A percentile compares a stretch with the other conserved stretches of the same genome.
Conservation (phyloP, 2,329 filamentous ascomycete genomes). For the Diplodia corticola region DNA sequence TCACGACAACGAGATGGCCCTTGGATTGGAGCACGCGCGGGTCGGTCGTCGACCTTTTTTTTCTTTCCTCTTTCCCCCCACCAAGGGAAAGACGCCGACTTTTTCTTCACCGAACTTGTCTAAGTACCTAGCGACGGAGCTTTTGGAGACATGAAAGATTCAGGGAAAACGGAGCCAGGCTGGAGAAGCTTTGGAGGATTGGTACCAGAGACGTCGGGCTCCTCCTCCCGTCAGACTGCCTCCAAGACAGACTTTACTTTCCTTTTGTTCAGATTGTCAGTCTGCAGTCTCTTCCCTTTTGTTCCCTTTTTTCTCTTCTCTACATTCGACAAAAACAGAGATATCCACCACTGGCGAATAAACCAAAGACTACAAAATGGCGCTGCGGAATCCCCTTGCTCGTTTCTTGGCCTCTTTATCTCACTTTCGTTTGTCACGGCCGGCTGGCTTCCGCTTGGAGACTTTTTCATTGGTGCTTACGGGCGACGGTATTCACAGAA, state of each 20-base stretch:
- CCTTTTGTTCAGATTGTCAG: not conserved
- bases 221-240: not conserved
- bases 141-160: not conserved
- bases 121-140: not conserved
- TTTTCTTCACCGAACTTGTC: not conserved
- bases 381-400: not conserved
- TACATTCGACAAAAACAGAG: conserved; percentile 2
- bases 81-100: not conserved
- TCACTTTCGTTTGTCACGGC: not conserved
- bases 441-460: not conserved
- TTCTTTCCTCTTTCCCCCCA: not conserved
- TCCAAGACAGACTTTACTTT: not conserved
- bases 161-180: not conserved
- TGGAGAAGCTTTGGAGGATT: not conserved
- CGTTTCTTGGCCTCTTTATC: not conserved
- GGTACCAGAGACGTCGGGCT: not conserved
- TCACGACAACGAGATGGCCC: conserved; percentile 10
- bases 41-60: not conserved
- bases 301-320: not conserved
- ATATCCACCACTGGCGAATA: conserved; percentile 14
- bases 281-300: not conserved
- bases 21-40: conserved; percentile 3
- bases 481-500: not conserved
- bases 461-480: not conserved
- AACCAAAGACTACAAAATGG: not conserved